Percentiles rank a stretch among this genome's conserved stretches.
These are phyloP conservation scores for Crassisporium funariophilum DNA, from an alignment of 768 basidiomycete genomes.

Conservation along the genomic window DNA sequence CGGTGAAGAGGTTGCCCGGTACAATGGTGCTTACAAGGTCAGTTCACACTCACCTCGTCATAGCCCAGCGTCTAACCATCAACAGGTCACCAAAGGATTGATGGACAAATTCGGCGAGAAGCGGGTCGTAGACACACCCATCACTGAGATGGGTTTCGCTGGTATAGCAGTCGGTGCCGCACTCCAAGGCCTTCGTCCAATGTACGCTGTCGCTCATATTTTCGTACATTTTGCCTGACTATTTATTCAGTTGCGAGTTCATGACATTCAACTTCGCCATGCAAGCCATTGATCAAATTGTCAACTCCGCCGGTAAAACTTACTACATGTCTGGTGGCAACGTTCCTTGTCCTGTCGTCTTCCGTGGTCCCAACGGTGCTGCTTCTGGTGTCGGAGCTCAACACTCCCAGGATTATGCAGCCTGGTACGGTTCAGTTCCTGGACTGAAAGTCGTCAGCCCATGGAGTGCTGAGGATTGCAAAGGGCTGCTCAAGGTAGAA, in stretches of 20 bases:
- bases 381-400: slow-evolving; percentile 96
- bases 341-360: slow-evolving; percentile 97
- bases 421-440: slow-evolving; percentile 92
- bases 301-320: slow-evolving; percentile 99
- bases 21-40: slow-evolving; percentile 97
- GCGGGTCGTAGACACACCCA: slow-evolving; percentile 96
- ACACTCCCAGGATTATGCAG: slow-evolving; percentile 96
- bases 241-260: slow-evolving; percentile 82
- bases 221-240: slow-evolving; percentile 7
- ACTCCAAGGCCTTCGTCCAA: slow-evolving; percentile 89
- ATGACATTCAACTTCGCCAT: slow-evolving; percentile 99
- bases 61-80: too few relatives aligned
- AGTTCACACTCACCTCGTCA: slow-evolving; percentile 17
- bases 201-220: slow-evolving; percentile 49
- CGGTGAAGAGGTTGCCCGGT: slow-evolving; percentile 97
- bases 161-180: slow-evolving; percentile 96
- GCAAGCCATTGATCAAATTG: slow-evolving; percentile 99
- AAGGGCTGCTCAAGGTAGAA: slow-evolving; percentile 91
- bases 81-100: slow-evolving; percentile 94
- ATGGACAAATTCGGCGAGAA: slow-evolving; percentile 99
- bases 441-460: slow-evolving; percentile 98
- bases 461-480: slow-evolving; percentile 99
- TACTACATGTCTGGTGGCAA: slow-evolving; percentile 99
- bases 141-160: slow-evolving; percentile 98
- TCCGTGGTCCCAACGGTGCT: slow-evolving; percentile 99